Evolutionary conservation across 139 green algal genomes (phyloP), one percentile per base, ranked within the genome.

Genomic region (Closterium sp.): DNA sequence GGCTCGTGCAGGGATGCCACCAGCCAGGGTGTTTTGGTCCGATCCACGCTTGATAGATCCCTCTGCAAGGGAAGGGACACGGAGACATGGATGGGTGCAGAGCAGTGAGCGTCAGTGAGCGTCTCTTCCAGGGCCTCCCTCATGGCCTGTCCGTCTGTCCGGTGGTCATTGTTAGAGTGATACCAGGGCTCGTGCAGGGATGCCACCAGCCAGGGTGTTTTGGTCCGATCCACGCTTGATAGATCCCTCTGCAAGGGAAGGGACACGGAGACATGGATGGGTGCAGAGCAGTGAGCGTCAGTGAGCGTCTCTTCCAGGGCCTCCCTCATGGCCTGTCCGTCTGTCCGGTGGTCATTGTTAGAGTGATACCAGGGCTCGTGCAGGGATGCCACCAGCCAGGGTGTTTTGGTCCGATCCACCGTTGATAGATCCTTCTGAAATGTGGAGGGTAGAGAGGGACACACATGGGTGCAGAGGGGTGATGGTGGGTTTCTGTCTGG

Each of bases 281-380:
- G n/a, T n/a, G n/a, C n/a, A n/a, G n/a, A n/a, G n/a, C n/a, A n/a
- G n/a, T n/a, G n/a, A n/a, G n/a, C n/a, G n/a, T n/a, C n/a, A n/a
- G n/a, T n/a, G 70, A 98, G 91, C 70, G 97, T n/a, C 21, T 62
- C 45, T 91, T 98, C 96, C 93, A 97, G 95, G 34, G 85, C 73
- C 6, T 70, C 91, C 91, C 90, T 93, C 95, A 97, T 97, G 34
- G 85, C 94, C 27, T 97, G 95, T 28, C 92, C 94, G 89, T 98
- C 97, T 4, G 91, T 91, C 86, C 96, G 94, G 90, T 98, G 96
- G 1, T 91, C 94, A 17, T 86, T 31, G 90, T 98, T 97, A 92
- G 94, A 96, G 94, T 96, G 97, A 95, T 98, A 97, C 95, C 96
- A 98, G 29, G 97, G 97, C 11, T 96, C 97, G 91, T 98, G 97